Percentiles rank a stretch among this genome's conserved stretches.
Evolutionary conservation across 78 protist species (phyloP).

Genomic region (Thecamonas trahens): DNA sequence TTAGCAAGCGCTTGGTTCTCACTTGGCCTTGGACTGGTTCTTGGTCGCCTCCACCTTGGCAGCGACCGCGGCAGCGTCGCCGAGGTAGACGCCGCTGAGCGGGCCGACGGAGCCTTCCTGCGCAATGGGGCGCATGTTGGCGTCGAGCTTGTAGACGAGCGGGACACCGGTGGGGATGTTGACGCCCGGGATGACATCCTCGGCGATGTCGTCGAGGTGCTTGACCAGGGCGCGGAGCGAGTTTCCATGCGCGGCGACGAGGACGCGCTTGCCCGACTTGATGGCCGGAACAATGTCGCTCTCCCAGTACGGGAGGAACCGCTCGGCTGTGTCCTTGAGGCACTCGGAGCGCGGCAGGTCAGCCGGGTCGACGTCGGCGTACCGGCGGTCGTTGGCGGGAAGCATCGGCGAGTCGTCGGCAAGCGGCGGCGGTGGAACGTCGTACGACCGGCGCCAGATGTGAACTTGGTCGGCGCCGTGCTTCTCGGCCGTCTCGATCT

Average conservation of each 20-base stretch:
- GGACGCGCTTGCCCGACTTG: conserved; percentile 63
- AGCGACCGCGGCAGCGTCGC: not conserved
- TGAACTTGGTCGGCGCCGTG: conserved; percentile 78
- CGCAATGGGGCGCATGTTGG: conserved; percentile 48
- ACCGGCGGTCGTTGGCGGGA: conserved; percentile 60
- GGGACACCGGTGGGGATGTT: conserved; percentile 87
- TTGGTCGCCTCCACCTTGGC: not conserved
- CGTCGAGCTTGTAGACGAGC: conserved; percentile 67
- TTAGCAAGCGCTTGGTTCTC: no score
- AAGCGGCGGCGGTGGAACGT: conserved; percentile 73
- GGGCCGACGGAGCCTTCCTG: not conserved
- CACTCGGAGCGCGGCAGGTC: conserved; percentile 62
- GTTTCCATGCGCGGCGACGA: conserved; percentile 90
- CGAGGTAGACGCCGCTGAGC: not conserved
- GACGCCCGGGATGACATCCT: conserved; percentile 53
- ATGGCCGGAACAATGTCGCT: conserved; percentile 57
- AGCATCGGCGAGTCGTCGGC: conserved; percentile 30
- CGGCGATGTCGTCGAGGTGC: conserved; percentile 27
- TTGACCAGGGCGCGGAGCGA: conserved; percentile 83
- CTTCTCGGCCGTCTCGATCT: conserved; percentile 75
- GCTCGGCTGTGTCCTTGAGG: conserved; percentile 34
- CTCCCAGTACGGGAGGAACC: conserved; percentile 77
- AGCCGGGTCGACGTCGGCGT: conserved; percentile 24
- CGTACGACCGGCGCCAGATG: conserved; percentile 82
- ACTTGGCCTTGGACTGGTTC: not conserved